Evolutionary conservation across 2,329 filamentous ascomycete species (phyloP).

Genomic region (Hyphodiscus sp.): DNA sequence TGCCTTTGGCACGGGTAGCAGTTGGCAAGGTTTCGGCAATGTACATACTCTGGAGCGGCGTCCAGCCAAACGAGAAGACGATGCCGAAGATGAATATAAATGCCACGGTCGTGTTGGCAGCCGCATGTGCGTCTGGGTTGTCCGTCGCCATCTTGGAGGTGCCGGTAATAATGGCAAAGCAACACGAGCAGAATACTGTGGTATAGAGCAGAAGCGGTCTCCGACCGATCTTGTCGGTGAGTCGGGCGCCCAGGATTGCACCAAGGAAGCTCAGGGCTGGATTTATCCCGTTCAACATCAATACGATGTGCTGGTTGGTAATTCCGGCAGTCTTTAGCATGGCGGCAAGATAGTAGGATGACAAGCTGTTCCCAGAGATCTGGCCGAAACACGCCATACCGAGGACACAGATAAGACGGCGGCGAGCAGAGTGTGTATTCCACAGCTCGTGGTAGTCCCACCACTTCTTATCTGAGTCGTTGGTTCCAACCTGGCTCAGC

Average conservation of each 20-base stretch:
- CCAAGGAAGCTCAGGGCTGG: conserved; percentile 32
- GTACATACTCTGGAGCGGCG: conserved; percentile 43
- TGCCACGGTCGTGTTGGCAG: conserved; percentile 40
- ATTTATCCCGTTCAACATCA: conserved; percentile 35
- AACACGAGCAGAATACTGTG: conserved; percentile 39
- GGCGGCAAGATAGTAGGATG: conserved; percentile 22
- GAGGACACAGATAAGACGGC: conserved; percentile 27
- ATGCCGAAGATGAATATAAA: conserved; percentile 49
- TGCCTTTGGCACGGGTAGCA: conserved; percentile 36
- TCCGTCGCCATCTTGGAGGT: conserved; percentile 35
- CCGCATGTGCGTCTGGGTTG: conserved; percentile 20
- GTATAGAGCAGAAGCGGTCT: conserved; percentile 39
- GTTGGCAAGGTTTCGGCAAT: conserved; percentile 42
- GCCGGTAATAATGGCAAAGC: conserved; percentile 43
- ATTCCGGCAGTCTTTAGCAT: conserved; percentile 24
- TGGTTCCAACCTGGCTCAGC: conserved; percentile 21
- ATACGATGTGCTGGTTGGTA: conserved; percentile 34
- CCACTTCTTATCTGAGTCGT: conserved; percentile 28
- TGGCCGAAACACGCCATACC: conserved; percentile 30
- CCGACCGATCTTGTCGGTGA: conserved; percentile 25
- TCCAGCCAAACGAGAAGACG: conserved; percentile 46
- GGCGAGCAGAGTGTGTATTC: conserved; percentile 21
- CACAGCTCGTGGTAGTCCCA: conserved; percentile 28
- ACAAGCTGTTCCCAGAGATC: conserved; percentile 30
- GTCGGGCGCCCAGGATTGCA: conserved; percentile 15